These are phyloP conservation scores for Cordyceps javanica DNA, from an alignment of 2,329 filamentous ascomycete genomes.

Conservation along the genomic window DNA sequence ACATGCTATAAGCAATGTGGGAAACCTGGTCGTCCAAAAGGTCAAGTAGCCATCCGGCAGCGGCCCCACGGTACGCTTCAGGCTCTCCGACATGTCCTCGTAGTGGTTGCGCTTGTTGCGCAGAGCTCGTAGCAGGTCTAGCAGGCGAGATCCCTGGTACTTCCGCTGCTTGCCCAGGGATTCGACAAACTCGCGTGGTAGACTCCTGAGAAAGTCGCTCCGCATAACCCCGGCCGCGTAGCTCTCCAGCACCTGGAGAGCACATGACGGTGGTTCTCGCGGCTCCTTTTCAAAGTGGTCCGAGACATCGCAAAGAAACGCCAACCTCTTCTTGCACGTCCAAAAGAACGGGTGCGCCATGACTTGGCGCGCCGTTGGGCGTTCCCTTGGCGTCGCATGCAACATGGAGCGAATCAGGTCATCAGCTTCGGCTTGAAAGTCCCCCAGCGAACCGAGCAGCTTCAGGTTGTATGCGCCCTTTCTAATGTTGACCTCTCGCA, in stretches of 20 bases:
- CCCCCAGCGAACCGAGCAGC: constrained; percentile 67
- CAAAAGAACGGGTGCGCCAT: constrained; percentile 97
- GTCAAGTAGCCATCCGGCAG: constrained; percentile 74
- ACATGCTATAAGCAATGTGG: constrained; percentile 69
- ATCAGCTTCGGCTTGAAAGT: constrained; percentile 79
- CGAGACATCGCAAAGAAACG: constrained; percentile 92
- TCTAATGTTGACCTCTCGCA: constrained; percentile 95
- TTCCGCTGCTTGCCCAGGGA: constrained; percentile 91
- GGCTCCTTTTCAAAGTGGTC: constrained; percentile 94
- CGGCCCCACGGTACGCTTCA: constrained; percentile 64
- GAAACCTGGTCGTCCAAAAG: constrained; percentile 80
- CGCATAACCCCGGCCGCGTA: constrained; percentile 49
- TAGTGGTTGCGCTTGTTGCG: constrained; percentile 98
- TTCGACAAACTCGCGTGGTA: constrained; percentile 80
- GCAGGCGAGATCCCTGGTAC: constrained; percentile 75
- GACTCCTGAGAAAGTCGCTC: constrained; percentile 68
- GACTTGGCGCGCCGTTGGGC: constrained; percentile 71
- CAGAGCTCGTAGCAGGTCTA: constrained; percentile 83
- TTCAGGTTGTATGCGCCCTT: constrained; percentile 73
- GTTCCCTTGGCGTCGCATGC: constrained; percentile 42
- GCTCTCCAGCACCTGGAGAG: constrained; percentile 54
- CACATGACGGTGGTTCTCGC: constrained; percentile 69
- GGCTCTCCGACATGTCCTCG: constrained; percentile 81
- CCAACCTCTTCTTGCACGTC: constrained; percentile 78
- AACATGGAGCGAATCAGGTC: constrained; percentile 83